Conservation (phyloP, 2,329 filamentous ascomycete genomes). For the Calonectria pseudoreteaudii region DNA sequence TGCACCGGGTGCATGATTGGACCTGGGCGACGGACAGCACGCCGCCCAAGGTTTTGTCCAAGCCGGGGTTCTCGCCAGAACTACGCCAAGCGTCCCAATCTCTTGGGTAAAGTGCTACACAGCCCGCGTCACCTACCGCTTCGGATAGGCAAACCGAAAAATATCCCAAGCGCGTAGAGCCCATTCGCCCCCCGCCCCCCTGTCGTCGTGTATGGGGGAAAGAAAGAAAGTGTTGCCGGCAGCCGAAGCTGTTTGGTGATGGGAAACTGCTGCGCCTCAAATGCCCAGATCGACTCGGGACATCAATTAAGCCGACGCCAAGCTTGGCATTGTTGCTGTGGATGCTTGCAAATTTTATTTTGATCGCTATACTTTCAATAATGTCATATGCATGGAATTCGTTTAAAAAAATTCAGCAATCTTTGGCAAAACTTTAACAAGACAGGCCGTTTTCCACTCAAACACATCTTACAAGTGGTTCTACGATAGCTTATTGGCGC, state of each 20-base stretch:
- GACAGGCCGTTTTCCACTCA: too few relatives aligned
- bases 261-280: neutral
- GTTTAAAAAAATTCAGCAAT: too few relatives aligned
- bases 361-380: too few relatives aligned
- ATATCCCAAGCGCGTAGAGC: neutral
- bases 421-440: too few relatives aligned
- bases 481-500: too few relatives aligned
- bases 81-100: neutral
- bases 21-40: neutral
- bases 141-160: constrained; percentile 1
- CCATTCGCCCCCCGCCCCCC: neutral
- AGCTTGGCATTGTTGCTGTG: neutral
- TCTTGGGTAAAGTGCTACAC: neutral
- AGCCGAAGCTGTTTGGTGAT: neutral
- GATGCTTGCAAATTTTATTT: neutral
- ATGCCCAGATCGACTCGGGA: neutral
- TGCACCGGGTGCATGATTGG: neutral
- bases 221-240: neutral
- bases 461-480: too few relatives aligned
- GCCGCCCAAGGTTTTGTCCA: neutral
- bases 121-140: neutral
- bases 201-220: neutral
- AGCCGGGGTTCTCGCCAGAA: neutral
- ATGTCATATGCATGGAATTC: too few relatives aligned
- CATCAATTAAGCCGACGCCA: neutral